These are phyloP conservation scores for Wickerhamiella sergipiensis DNA, from an alignment of 805 yeast species.

Conservation along the genomic window DNA sequence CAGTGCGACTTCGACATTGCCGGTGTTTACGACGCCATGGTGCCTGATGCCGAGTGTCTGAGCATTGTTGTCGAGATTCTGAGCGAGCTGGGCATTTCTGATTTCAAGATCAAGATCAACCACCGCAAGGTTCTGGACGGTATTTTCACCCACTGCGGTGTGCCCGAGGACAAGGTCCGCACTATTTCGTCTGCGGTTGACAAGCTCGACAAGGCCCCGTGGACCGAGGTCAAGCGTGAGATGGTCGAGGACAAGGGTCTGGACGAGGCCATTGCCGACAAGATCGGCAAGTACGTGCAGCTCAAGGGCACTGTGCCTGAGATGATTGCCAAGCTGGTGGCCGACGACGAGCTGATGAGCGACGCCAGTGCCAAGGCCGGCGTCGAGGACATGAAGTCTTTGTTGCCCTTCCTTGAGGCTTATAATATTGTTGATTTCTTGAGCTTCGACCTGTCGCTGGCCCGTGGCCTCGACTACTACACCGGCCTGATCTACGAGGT, in stretches of 20 bases:
- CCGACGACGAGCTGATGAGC: conserved; percentile 42
- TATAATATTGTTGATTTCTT: conserved; percentile 47
- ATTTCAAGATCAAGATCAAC: conserved; percentile 83
- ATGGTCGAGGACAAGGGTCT: conserved; percentile 87
- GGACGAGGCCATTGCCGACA: conserved; percentile 82
- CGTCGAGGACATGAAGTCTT: conserved; percentile 59
- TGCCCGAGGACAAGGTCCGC: conserved; percentile 84
- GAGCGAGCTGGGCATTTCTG: conserved; percentile 66
- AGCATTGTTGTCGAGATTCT: conserved; percentile 75
- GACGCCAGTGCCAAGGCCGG: conserved; percentile 73
- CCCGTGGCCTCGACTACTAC: conserved; percentile 95
- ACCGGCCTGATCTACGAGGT: conserved; percentile 96
- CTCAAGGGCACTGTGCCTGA: conserved; percentile 46
- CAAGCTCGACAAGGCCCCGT: conserved; percentile 86
- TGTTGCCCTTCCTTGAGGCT: conserved; percentile 70
- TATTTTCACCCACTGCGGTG: conserved; percentile 90
- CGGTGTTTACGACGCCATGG: conserved; percentile 84
- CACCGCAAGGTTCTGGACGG: conserved; percentile 96
- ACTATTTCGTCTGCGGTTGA: conserved; percentile 91
- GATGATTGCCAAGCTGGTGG: conserved; percentile 37
- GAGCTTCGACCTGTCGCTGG: conserved; percentile 84
- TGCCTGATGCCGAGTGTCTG: conserved; percentile 87
- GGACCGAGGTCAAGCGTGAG: conserved; percentile 88
- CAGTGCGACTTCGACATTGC: conserved; percentile 98
- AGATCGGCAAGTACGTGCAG: conserved; percentile 82